Conservation (phyloP, 805 yeast genomes). For the Candida quercuum region DNA sequence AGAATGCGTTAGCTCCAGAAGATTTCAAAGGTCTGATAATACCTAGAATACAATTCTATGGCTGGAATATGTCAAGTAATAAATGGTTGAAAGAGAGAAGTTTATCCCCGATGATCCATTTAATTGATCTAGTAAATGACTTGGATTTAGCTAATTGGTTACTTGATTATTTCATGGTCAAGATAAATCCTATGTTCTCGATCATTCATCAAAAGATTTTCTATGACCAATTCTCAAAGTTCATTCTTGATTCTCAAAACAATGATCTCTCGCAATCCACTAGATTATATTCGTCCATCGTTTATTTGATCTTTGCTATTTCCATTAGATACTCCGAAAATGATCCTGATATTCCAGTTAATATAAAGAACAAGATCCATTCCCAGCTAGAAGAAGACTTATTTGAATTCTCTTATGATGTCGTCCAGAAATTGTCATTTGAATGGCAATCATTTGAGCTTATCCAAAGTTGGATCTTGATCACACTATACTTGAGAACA, state of each 20-base stretch:
- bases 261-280: constrained; percentile 25
- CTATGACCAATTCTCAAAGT: constrained; percentile 38
- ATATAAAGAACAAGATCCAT: constrained; percentile 15
- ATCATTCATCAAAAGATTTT: constrained; percentile 51
- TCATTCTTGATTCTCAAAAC: constrained; percentile 29
- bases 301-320: constrained; percentile 43
- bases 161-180: constrained; percentile 36
- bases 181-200: constrained; percentile 48
- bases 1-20: constrained; percentile 29
- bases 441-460: constrained; percentile 50
- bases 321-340: constrained; percentile 48
- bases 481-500: constrained; percentile 37
- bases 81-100: constrained; percentile 38
- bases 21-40: constrained; percentile 28
- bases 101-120: constrained; percentile 22
- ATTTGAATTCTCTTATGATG: constrained; percentile 35
- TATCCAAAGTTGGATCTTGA: constrained; percentile 45
- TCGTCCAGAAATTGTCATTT: constrained; percentile 35
- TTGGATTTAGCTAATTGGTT: constrained; percentile 28
- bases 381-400: constrained; percentile 34
- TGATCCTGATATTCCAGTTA: constrained; percentile 6
- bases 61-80: constrained; percentile 63
- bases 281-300: constrained; percentile 46
- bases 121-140: constrained; percentile 18
- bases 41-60: constrained; percentile 58